Evolutionary conservation across 139 green algal genomes (phyloP).

Genomic region (Micromonas commoda): DNA sequence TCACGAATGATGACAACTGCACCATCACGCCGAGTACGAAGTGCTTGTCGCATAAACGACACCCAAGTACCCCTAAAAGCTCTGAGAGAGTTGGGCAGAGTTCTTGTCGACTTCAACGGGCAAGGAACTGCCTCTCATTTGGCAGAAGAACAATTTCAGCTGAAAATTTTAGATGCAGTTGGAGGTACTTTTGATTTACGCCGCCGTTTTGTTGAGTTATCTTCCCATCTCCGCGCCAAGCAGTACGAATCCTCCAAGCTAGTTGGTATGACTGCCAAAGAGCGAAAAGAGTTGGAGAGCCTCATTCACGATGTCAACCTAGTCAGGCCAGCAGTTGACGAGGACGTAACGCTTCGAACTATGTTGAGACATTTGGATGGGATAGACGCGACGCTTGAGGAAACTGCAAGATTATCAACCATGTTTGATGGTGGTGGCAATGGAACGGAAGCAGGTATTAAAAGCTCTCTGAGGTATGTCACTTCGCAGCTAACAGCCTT

Average conservation of each 20-base stretch:
- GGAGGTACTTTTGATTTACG: not conserved
- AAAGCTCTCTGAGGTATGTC: too few species aligned
- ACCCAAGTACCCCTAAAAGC: slow-evolving; percentile 56
- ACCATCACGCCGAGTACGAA: slow-evolving; percentile 30
- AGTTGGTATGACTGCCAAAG: not conserved
- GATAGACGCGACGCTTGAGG: too few species aligned
- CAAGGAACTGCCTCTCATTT: slow-evolving; percentile 42
- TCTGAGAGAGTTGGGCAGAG: slow-evolving; percentile 55
- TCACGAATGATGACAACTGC: not conserved
- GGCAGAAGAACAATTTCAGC: not conserved
- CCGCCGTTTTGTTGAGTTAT: not conserved
- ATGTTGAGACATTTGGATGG: not conserved
- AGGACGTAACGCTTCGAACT: not conserved
- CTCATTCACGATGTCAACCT: not conserved
- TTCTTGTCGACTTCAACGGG: slow-evolving; percentile 81
- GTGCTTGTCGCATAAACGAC: slow-evolving; percentile 67
- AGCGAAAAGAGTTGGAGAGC: not conserved
- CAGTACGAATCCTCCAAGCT: not conserved
- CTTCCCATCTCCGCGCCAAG: not conserved
- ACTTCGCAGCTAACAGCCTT: too few species aligned
- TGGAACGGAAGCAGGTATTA: too few species aligned
- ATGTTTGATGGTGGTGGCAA: too few species aligned
- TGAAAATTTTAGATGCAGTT: not conserved
- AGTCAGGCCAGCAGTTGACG: not conserved
- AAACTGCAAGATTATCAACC: too few species aligned